Evolutionary conservation across 2,329 filamentous ascomycete genomes (phyloP), one percentile per base, ranked within the genome.

Genomic region (Pseudogymnoascus verrucosus): DNA sequence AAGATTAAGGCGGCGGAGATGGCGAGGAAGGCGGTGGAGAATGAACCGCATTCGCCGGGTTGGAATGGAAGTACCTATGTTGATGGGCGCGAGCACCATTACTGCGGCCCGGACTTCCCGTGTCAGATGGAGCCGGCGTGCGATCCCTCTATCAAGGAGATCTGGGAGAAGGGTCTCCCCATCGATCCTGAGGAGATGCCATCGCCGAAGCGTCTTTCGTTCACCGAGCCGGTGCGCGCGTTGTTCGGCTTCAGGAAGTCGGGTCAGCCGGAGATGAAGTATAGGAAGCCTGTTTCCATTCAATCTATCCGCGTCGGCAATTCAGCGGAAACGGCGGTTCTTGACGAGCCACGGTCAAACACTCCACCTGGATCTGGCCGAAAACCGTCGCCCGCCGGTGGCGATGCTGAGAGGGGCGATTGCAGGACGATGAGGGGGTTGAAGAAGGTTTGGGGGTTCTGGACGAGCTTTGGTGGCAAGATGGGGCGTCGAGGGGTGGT

Each of bases 21-120:
- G 7, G 51, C 51, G 5, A 16, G 28, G 28, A 10, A 4, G 12
- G 28, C 26, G 10, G 51, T 57, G 16, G 51, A 57, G 28, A 57
- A 57, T 34, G 51, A 57, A 57, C 51, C 51, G 5, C 51, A 57
- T 28, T 57, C 51, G 51, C 51, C 51, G 11, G 12, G 51, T 14
- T 57, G 51, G 51, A 57, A 57, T 34, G 51, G 51, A 16, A 57
- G 51, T 10, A 57, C 51, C n/a, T 57, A 57, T 10, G 19, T 57
- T 34, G 51, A 57, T 19, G 51, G 51, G 1, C 51, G 51, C 10
- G 51, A 57, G 28, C 51, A 57, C 51, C 51, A 57, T 34, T 57
- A 57, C 16, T 57, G 51, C 16, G 51, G 51, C 8, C 23, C 28
- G 1, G 51, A 57, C 28, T 57, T 57, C 51, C 51, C 51, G 5